Conservation (phyloP, 257 asterid genomes). For the Cinchona pubescens region DNA sequence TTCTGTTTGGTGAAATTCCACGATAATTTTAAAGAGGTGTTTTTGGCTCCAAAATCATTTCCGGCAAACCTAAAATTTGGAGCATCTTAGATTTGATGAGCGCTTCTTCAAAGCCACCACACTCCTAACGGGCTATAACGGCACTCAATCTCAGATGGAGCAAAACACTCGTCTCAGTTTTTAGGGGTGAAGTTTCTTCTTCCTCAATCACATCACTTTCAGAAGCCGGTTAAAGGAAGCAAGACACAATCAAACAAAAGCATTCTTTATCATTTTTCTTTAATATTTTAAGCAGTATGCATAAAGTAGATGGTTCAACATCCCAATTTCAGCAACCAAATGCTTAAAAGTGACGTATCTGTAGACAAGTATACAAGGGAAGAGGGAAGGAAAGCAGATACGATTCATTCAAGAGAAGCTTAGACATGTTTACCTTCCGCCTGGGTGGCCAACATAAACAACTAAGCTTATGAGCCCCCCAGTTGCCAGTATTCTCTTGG, state of each 20-base stretch:
- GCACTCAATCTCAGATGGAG: not conserved
- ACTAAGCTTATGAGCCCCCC: constrained; percentile 84
- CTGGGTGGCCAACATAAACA: constrained; percentile 75
- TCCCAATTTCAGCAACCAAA: not conserved
- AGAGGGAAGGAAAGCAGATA: not conserved
- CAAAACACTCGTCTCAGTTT: not conserved
- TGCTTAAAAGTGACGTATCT: not conserved
- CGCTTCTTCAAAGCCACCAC: not conserved
- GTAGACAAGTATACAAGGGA: not conserved
- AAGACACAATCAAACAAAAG: not conserved
- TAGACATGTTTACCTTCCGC: constrained; percentile 60
- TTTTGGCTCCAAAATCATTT: not conserved
- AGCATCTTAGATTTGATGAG: not conserved
- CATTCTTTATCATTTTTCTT: not conserved
- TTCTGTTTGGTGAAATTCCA: not conserved
- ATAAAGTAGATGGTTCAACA: not conserved
- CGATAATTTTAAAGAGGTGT: too few relatives aligned
- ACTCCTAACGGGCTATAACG: not conserved
- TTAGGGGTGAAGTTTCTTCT: too few relatives aligned
- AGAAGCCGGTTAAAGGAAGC: not conserved
- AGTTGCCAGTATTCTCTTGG: constrained; percentile 56
- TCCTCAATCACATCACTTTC: not conserved
- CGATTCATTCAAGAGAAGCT: not conserved
- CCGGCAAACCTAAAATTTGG: not conserved
- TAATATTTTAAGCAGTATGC: not conserved